Conservation (phyloP, 2,329 filamentous ascomycete species). For the Bipolaris sorokiniana region DNA sequence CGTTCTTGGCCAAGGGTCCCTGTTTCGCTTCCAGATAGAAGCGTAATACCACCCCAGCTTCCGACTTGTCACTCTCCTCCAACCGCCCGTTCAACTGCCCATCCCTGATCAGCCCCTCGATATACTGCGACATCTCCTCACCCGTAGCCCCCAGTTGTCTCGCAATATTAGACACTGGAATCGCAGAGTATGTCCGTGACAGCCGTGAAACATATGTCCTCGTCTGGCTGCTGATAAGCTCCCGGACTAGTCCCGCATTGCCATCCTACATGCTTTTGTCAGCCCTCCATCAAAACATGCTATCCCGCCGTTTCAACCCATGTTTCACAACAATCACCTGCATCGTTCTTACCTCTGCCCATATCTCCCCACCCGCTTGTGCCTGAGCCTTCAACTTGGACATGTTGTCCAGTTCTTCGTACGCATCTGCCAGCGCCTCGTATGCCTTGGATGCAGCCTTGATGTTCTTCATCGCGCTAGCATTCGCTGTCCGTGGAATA, state of each 20-base stretch:
- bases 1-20: conserved; percentile 48
- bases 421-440: conserved; percentile 70
- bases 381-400: conserved; percentile 68
- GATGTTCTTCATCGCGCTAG: conserved; percentile 62
- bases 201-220: conserved; percentile 77
- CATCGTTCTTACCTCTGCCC: conserved; percentile 59
- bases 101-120: conserved; percentile 59
- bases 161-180: conserved; percentile 62
- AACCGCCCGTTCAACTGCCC: conserved; percentile 60
- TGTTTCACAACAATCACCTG: conserved; percentile 17
- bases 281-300: conserved; percentile 23
- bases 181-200: conserved; percentile 71
- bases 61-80: conserved; percentile 50
- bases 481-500: conserved; percentile 63
- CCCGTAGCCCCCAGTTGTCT: conserved; percentile 57
- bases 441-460: conserved; percentile 71
- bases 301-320: conserved; percentile 6
- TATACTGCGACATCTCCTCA: conserved; percentile 60
- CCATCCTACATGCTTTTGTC: conserved; percentile 60
- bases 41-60: conserved; percentile 57
- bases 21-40: conserved; percentile 55
- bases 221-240: conserved; percentile 74
- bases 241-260: conserved; percentile 72
- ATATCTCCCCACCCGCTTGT: conserved; percentile 64
- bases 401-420: conserved; percentile 58